Evolutionary conservation across 441 rosid genomes (phyloP).

Genomic region (Jatropha podagrica): DNA sequence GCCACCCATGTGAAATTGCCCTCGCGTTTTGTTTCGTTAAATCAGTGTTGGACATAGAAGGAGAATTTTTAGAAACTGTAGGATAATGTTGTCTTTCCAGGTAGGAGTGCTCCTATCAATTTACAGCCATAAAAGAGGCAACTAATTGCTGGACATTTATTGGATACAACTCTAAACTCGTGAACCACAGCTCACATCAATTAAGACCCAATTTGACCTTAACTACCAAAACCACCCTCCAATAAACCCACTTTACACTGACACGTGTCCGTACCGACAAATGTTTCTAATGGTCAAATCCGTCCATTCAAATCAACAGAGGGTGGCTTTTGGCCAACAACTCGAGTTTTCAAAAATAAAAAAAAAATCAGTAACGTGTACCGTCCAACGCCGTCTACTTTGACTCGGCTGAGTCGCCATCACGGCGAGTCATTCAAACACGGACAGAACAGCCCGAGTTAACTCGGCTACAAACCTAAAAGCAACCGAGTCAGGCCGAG

Average conservation of each 20-base stretch:
- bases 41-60: neutral
- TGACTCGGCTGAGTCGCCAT: conserved; percentile 35
- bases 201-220: neutral
- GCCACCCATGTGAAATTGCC: conserved; percentile 20
- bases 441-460: conserved; percentile 29
- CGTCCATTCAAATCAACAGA: conserved; percentile 27
- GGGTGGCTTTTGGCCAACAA: neutral
- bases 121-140: neutral
- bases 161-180: conserved; percentile 40
- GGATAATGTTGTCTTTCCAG: conserved; percentile 21
- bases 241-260: neutral
- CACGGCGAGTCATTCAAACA: conserved; percentile 21
- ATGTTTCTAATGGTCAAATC: conserved; percentile 28
- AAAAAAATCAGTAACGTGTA: conserved; percentile 20
- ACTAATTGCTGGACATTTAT: conserved; percentile 25
- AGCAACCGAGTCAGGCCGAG: conserved; percentile 24
- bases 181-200: conserved; percentile 54
- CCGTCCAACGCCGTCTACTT: conserved; percentile 35
- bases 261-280: neutral
- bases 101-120: neutral
- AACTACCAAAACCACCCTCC: conserved; percentile 39
- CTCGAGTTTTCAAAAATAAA: conserved; percentile 6
- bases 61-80: neutral
- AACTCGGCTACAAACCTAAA: conserved; percentile 12
- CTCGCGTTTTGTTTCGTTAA: neutral